These are phyloP conservation scores for Triglochin maritima DNA, from an alignment of 106 monocot species.

Conservation along the genomic window DNA sequence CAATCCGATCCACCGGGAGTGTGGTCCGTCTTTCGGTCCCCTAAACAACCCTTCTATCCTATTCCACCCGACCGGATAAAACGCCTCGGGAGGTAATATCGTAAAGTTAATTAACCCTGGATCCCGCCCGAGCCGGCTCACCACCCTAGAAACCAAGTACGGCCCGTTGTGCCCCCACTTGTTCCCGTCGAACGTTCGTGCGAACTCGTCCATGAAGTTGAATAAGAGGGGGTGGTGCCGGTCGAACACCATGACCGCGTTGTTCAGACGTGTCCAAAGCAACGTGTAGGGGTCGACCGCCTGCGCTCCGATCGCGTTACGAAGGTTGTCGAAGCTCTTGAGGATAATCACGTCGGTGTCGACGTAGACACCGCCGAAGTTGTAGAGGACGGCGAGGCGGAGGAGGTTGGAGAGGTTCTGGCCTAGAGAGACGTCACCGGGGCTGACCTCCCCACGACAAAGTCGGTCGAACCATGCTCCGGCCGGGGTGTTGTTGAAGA, in stretches of 20 bases:
- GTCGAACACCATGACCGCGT: constrained; percentile 79
- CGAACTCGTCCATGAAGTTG: constrained; percentile 67
- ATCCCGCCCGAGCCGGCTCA: constrained; percentile 16
- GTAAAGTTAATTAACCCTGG: constrained; percentile 20
- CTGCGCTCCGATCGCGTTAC: constrained; percentile 71
- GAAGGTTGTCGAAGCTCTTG: constrained; percentile 37
- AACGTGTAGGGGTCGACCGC: constrained; percentile 26
- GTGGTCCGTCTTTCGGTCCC: constrained; percentile 17
- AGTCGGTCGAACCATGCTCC: constrained; percentile 33
- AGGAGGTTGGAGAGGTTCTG: constrained; percentile 88
- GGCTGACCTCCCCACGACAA: constrained; percentile 18
- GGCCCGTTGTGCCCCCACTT: constrained; percentile 92
- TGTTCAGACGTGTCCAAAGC: constrained; percentile 79
- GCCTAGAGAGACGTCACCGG: constrained; percentile 47
- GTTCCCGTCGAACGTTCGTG: constrained; percentile 56
- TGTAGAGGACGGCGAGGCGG: constrained; percentile 60
- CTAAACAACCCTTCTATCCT: constrained; percentile 36
- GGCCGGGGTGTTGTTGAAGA: constrained; percentile 48
- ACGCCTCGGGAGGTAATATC: constrained; percentile 46
- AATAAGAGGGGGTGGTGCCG: constrained; percentile 43
- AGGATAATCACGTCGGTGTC: constrained; percentile 69
- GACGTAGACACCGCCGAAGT: constrained; percentile 65
- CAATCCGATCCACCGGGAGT: constrained; percentile 26
- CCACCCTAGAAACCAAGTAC: constrained; percentile 70
- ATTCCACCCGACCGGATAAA: constrained; percentile 68